phyloP scores from a whole-genome alignment of 805 yeast genomes.

The Candida insectorum region DNA sequence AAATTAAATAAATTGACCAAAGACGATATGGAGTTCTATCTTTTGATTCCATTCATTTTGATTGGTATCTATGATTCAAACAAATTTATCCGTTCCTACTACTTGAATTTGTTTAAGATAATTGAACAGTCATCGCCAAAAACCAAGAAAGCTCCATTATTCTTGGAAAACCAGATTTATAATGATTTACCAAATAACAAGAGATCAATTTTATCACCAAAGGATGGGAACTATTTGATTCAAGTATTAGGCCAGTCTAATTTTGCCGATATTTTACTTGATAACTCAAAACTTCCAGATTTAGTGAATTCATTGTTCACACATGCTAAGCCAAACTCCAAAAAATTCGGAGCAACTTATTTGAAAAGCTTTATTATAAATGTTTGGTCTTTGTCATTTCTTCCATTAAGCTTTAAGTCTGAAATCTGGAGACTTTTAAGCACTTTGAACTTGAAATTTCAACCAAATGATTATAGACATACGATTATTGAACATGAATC shows the following conservation, averaged over 20 bases:
- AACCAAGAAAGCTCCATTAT: constrained; percentile 33
- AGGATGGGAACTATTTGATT: constrained; percentile 46
- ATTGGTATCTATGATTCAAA: constrained; percentile 52
- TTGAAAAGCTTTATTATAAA: constrained; percentile 62
- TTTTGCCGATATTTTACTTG: constrained; percentile 28
- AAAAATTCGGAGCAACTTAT: constrained; percentile 54
- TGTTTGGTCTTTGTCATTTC: constrained; percentile 48
- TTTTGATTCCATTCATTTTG: constrained; percentile 56
- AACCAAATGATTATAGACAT: constrained; percentile 27
- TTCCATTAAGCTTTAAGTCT: constrained; percentile 48
- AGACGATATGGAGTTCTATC: constrained; percentile 38
- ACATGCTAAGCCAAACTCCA: constrained; percentile 41
- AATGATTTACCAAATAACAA: constrained; percentile 44
- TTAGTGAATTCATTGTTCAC: constrained; percentile 34
- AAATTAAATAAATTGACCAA: constrained; percentile 27
- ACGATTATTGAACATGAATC: constrained; percentile 31
- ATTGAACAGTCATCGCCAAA: constrained; percentile 10
- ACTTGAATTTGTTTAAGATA: constrained; percentile 3
- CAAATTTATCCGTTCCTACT: constrained; percentile 43
- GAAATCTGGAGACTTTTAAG: constrained; percentile 32
- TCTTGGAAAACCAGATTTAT: constrained; percentile 56
- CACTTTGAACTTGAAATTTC: constrained; percentile 16
- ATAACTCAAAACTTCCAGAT: constrained; percentile 20
- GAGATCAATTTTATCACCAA: constrained; percentile 59
- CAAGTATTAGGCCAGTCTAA: constrained; percentile 8